Conservation (phyloP, 495 filamentous ascomycete genomes). For the Friedmanniomyces simplex region DNA sequence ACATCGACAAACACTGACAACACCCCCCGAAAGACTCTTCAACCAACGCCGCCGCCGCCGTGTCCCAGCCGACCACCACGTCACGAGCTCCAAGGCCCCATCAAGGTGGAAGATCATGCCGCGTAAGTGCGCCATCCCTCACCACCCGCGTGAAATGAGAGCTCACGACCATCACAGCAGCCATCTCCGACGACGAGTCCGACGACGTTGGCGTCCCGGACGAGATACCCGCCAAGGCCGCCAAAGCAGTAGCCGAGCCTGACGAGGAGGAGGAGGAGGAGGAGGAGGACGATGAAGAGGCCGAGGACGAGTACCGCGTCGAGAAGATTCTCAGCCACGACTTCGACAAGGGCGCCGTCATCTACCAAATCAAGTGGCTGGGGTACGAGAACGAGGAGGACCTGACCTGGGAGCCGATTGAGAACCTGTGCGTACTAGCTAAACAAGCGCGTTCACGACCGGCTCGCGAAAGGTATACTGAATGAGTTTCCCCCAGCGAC, state of each 20-base stretch:
- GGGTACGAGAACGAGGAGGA: slow-evolving; percentile 48
- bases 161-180: slow-evolving; percentile 22
- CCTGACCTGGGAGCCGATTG: slow-evolving; percentile 51
- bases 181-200: slow-evolving; percentile 29
- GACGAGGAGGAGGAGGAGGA: slow-evolving; percentile 35
- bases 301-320: slow-evolving; percentile 39
- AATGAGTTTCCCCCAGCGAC: slow-evolving; percentile 21
- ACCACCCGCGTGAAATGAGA: background rate
- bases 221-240: slow-evolving; percentile 26
- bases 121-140: background rate
- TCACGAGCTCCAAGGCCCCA: background rate
- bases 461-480: background rate
- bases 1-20: background rate
- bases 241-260: background rate
- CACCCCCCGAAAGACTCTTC: background rate
- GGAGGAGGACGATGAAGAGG: slow-evolving; percentile 36
- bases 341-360: slow-evolving; percentile 35
- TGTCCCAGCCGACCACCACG: background rate
- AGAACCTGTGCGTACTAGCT: slow-evolving; percentile 37
- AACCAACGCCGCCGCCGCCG: background rate
- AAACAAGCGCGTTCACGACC: slow-evolving; percentile 14
- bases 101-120: background rate
- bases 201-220: slow-evolving; percentile 26
- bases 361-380: slow-evolving; percentile 53
- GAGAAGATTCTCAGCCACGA: slow-evolving; percentile 46